A percentile compares a stretch with the other conserved stretches of the same genome.
Conservation (phyloP, 1,284 basidiomycete genomes). For the Ceratobasidium sp. region DNA sequence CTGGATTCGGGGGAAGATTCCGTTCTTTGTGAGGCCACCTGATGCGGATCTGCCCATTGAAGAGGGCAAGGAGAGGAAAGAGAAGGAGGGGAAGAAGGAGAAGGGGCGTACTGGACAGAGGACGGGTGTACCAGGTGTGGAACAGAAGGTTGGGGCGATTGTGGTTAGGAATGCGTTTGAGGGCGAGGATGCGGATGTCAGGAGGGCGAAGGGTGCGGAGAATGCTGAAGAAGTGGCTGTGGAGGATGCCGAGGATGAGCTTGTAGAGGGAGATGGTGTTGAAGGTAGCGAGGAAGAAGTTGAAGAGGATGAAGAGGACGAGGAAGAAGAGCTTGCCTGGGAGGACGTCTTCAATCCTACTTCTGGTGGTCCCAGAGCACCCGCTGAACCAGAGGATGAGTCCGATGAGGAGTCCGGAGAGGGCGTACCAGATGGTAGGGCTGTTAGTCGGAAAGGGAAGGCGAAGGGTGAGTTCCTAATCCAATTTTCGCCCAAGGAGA, state of each 20-base stretch:
- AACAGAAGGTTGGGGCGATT: constrained; percentile 80
- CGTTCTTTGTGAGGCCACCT: constrained; percentile 80
- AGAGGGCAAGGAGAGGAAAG: constrained; percentile 54
- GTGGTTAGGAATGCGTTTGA: constrained; percentile 89
- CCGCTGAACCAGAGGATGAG: constrained; percentile 50
- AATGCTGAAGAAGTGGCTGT: constrained; percentile 55
- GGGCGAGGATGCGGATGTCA: constrained; percentile 68
- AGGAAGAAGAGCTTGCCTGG: constrained; percentile 61
- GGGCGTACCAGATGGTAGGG: constrained; percentile 22
- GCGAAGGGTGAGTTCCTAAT: constrained; percentile 21
- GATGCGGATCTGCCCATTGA: constrained; percentile 51
- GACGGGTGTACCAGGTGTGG: constrained; percentile 66
- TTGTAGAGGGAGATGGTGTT: constrained; percentile 52
- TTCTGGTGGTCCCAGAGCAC: constrained; percentile 44
- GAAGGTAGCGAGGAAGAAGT: constrained; percentile 53
- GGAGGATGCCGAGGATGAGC: constrained; percentile 58
- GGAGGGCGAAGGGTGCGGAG: constrained; percentile 56
- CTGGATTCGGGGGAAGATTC: constrained; percentile 97
- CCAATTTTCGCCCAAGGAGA: background rate
- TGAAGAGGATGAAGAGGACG: constrained; percentile 49
- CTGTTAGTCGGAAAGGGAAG: background rate
- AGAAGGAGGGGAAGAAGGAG: constrained; percentile 49
- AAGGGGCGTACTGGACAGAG: constrained; percentile 48
- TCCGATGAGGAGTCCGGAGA: constrained; percentile 51
- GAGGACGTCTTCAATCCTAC: constrained; percentile 59